Evolutionary conservation across 148 eudicot species (phyloP).

Genomic region (Talinum fruticosum): DNA sequence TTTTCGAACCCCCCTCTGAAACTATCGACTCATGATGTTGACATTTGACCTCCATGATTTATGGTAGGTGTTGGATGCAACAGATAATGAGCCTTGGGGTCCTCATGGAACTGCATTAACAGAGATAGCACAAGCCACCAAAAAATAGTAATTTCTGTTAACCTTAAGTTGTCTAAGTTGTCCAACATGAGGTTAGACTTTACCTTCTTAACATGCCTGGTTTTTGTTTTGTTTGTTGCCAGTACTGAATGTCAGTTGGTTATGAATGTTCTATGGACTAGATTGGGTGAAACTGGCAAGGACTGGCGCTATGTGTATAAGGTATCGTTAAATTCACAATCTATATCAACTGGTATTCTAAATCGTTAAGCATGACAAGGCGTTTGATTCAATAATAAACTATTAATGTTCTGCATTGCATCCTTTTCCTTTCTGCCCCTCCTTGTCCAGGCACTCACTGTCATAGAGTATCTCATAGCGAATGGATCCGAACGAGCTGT

Average conservation of each 20-base stretch:
- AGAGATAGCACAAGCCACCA: slow-evolving; percentile 89
- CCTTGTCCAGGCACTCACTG: slow-evolving; percentile 70
- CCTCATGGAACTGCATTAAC: slow-evolving; percentile 95
- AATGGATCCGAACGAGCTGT: slow-evolving; percentile 98
- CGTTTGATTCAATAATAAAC: not conserved
- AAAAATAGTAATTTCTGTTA: slow-evolving; percentile 58
- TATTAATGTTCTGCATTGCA: not conserved
- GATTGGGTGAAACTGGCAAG: slow-evolving; percentile 82
- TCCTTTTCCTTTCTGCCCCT: slow-evolving; percentile 6
- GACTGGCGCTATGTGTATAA: slow-evolving; percentile 93
- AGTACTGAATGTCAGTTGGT: slow-evolving; percentile 96
- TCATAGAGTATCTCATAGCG: slow-evolving; percentile 90
- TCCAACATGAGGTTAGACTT: slow-evolving; percentile 1
- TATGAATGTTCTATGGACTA: slow-evolving; percentile 95
- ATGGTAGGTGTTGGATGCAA: slow-evolving; percentile 86
- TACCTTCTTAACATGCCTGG: slow-evolving; percentile 3
- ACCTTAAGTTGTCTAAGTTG: slow-evolving; percentile 15
- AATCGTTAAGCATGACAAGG: not conserved
- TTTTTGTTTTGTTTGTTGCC: slow-evolving; percentile 18
- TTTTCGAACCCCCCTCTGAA: not conserved
- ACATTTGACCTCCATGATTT: slow-evolving; percentile 12
- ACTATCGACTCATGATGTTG: not conserved
- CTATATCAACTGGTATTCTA: slow-evolving; percentile 3
- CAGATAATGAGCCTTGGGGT: slow-evolving; percentile 97
- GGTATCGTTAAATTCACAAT: slow-evolving; percentile 34